Base-by-base conservation (phyloP, 2,329 filamentous ascomycete genomes). In the Beauveria sp. region DNA sequence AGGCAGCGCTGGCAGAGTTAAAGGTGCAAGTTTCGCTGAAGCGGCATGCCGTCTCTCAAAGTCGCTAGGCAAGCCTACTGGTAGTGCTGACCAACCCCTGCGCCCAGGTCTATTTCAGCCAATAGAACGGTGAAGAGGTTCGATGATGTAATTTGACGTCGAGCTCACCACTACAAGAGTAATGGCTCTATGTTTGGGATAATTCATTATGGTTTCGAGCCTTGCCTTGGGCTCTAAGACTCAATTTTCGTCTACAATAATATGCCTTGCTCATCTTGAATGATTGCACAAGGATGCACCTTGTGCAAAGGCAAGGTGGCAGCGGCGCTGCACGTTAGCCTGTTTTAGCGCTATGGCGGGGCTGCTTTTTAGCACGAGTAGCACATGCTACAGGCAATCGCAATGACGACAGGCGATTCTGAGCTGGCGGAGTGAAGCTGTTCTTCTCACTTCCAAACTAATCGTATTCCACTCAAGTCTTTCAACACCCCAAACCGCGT, bases 331-430 rank as follows among this genome's bases (percentile, higher is more conserved):
- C 20, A 14, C 10, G 18, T n/a, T 34, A 34, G 28, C 49, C 49
- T 34, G 18, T 51, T 51, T 3, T 5, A 28, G 28, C 9, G 26
- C 16, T 34, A 30, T 30, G 5, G 57, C 14, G 47, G 47, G 47
- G 47, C 7, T 26, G 54, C n/a, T 18, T 24, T 26, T 26, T 26
- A 47, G 24, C 47, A 22, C 34, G 34, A n/a, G 26, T 6, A 28
- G 38, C n/a, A 49, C 18, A 24, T 34, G 22, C 57, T 43, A 12
- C 38, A 59, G 49, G 57, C 24, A 60, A 46, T 18, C 34, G 57
- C 49, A 50, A 60, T 60, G 57, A 60, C 57, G 57, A 52, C 45
- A 46, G 38, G 49, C 49, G 10, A 8, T 26, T 34, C 26, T n/a
- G 18, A 20, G 40, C 24, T 53, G 8, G 8, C 20, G 8, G 10